Base-by-base conservation (phyloP, 805 yeast species). In the Lachancea sp. region DNA sequence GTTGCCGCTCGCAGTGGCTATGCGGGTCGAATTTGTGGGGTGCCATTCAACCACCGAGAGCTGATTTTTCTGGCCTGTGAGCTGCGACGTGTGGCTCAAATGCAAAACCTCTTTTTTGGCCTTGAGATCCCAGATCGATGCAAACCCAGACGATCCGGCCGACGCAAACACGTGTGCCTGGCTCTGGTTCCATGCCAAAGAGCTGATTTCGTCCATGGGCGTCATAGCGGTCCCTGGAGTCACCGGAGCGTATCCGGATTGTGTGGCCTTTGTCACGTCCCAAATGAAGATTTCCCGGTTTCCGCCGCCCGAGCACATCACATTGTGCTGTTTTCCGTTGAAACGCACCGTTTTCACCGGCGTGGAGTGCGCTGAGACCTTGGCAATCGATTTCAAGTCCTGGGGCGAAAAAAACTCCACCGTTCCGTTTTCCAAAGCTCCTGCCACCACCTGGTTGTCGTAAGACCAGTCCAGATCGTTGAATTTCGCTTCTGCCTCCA, bases 61-160 rank as follows among this genome's bases (percentile, higher is more conserved):
- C 45, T 82, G 82, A 19, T 89, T 82, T 58, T 83, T 77, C 25
- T 71, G 62, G 13, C 70, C 67, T 3, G 72, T 63, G 17, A 62
- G 55, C 11, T 77, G 68, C 7, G 82, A 79, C 18, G 81, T 70
- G 64, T 87, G 86, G 46, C 80, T 76, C 61, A 93, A 73, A 63
- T 88, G 96, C 49, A 93, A 70, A 19, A 91, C 95, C 67, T 91
- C 97, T 58, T 87, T 78, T 61, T 82, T 83, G 34, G 89, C 80
- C 59, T 85, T 85, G 53, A 90, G 71, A 67, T 93, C 98, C 97
- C 97, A 93, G 53, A 93, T 82, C 1, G 96, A 83, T 2, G 96
- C 82, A 62, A 79, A 85, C 13, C 95, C 95, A 13, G 87, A 77
- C 55, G 80, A 77, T 39, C 95, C 88, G 11, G 95, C 95, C 42